Conservation (phyloP, 495 filamentous ascomycete genomes). For the Aspergillus funiculosus region DNA sequence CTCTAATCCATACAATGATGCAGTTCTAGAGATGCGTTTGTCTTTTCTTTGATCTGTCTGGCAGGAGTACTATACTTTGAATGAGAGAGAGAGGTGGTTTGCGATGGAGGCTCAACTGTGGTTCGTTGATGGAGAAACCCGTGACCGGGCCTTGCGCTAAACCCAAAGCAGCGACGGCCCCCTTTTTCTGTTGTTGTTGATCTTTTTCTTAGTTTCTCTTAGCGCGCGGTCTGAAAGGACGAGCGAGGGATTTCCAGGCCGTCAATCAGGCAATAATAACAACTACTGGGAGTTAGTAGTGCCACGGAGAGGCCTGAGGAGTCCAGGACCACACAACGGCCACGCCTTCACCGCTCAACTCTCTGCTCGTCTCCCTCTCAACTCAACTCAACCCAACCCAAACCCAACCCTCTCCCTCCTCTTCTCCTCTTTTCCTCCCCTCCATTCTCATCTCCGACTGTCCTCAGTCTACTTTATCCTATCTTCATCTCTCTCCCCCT, state of each 20-base stretch:
- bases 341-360: slow-evolving; percentile 27
- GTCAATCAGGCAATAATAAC: too few species aligned
- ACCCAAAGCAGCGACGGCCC: slow-evolving; percentile 21
- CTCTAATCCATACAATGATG: too few species aligned
- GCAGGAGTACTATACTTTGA: too few species aligned
- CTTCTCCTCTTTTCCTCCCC: slow-evolving; percentile 16
- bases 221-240: too few species aligned
- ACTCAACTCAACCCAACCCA: slow-evolving; percentile 11
- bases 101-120: slow-evolving; percentile 16
- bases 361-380: too few species aligned
- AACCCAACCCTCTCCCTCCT: slow-evolving; percentile 19
- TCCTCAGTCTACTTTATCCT: slow-evolving; percentile 25
- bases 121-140: slow-evolving; percentile 30
- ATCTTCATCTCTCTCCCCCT: slow-evolving; percentile 20
- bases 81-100: slow-evolving; percentile 8
- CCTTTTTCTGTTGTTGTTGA: slow-evolving; percentile 19
- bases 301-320: too few species aligned
- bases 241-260: too few species aligned
- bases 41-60: too few species aligned
- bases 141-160: slow-evolving; percentile 26
- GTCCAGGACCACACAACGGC: slow-evolving; percentile 37
- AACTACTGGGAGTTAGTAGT: too few species aligned
- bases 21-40: too few species aligned
- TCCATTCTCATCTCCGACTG: slow-evolving; percentile 19
- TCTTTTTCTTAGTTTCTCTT: slow-evolving; percentile 12